Evolutionary conservation across 805 yeast species (phyloP).

Genomic region (Wickerhamomyces bovis): DNA sequence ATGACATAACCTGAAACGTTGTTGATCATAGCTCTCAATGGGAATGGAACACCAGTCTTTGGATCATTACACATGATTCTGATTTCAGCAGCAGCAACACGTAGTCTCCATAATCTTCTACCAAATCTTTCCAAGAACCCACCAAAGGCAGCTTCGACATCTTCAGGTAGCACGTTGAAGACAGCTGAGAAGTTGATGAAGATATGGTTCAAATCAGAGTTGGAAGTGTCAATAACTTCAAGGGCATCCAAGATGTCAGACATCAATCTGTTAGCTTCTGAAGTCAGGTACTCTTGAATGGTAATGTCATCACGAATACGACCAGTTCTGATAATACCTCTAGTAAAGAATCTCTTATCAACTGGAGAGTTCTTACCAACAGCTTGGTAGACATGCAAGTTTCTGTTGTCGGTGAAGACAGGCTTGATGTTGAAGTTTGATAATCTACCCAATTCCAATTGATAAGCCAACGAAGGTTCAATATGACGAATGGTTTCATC

Average conservation of each 20-base stretch:
- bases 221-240: conserved; percentile 89
- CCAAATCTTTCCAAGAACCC: conserved; percentile 98
- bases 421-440: conserved; percentile 94
- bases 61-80: conserved; percentile 93
- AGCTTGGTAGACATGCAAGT: conserved; percentile 96
- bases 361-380: conserved; percentile 88
- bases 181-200: conserved; percentile 96
- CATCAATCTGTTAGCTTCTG: conserved; percentile 95
- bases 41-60: conserved; percentile 81
- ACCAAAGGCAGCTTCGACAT: conserved; percentile 96
- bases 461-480: conserved; percentile 97
- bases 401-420: conserved; percentile 92
- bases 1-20: conserved; percentile 97
- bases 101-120: conserved; percentile 90
- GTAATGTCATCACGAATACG: conserved; percentile 89
- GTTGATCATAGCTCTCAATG: conserved; percentile 92
- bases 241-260: conserved; percentile 91
- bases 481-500: conserved; percentile 94
- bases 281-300: conserved; percentile 87
- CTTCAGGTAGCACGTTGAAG: conserved; percentile 89
- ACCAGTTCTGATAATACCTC: conserved; percentile 97
- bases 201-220: conserved; percentile 94
- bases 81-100: conserved; percentile 96
- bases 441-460: conserved; percentile 88
- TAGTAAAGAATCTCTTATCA: conserved; percentile 92